These are phyloP conservation scores for Sarocladium strictum DNA, from an alignment of 2,329 filamentous ascomycete genomes.

Conservation along the genomic window DNA sequence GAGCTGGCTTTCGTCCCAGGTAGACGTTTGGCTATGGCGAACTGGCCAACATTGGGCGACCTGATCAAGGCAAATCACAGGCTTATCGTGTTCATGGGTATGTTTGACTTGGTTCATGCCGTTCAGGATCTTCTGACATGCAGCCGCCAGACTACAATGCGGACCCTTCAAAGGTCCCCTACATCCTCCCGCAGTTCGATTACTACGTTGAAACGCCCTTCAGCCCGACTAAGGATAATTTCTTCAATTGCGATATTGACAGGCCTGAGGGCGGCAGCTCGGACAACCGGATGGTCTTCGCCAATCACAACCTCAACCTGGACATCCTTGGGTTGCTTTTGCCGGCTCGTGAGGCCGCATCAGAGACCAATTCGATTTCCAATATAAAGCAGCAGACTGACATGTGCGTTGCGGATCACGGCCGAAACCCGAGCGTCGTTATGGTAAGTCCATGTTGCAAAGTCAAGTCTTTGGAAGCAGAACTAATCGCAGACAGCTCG, in stretches of 20 bases:
- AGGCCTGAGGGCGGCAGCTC: constrained; percentile 39
- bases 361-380: constrained; percentile 27
- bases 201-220: constrained; percentile 65
- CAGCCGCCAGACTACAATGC: constrained; percentile 46
- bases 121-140: constrained; percentile 12
- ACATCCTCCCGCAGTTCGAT: constrained; percentile 53
- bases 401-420: constrained; percentile 17
- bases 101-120: constrained; percentile 10
- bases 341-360: constrained; percentile 23
- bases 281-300: constrained; percentile 19
- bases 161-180: constrained; percentile 39
- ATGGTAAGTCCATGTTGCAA: constrained; percentile 20
- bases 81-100: constrained; percentile 61
- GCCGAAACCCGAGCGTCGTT: constrained; percentile 20
- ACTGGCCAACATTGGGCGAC: constrained; percentile 61
- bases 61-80: constrained; percentile 56
- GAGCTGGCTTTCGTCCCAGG: constrained; percentile 49
- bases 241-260: constrained; percentile 56
- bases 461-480: background rate
- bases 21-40: constrained; percentile 28
- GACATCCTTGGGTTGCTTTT: constrained; percentile 26
- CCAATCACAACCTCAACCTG: constrained; percentile 16
- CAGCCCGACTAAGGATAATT: constrained; percentile 49
- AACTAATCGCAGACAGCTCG: constrained; percentile 8
- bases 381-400: constrained; percentile 21